Evolutionary conservation across 2,329 filamentous ascomycete genomes (phyloP), one percentile per base, ranked within the genome.

Genomic region (Apiospora pterosperma): DNA sequence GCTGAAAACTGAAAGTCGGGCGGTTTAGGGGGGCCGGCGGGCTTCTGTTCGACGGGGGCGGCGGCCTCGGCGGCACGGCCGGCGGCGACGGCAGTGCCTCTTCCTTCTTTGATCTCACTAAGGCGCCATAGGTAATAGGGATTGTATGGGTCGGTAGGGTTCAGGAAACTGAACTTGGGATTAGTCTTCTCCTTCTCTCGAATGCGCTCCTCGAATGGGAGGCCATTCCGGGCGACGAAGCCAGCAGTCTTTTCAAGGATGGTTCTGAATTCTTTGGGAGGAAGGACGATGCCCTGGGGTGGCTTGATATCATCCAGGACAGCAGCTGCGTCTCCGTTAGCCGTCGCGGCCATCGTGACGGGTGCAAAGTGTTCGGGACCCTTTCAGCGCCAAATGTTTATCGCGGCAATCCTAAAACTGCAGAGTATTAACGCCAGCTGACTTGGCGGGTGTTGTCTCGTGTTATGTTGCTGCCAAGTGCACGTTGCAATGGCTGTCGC

Each of bases 211-310:
- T 96, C 92, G 74, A 96, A 93, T 8, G 88, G 82, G 48, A 83
- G 75, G 25, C 88, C 88, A 71, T 89, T 89, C 68, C 88, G 81
- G 69, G 90, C 89, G 65, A 97, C 92, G 76, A 96, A 98, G 59
- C 93, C 93, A 62, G 96, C 95, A 14, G 95, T 97, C 81, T 97
- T 98, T 78, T 97, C 94, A 74, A 99, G 89, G 70, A 95, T 75
- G 34, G 71, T 82, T 82, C 93, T 90, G 73, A 97, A 93, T 75
- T 94, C 92, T 75, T 89, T 95, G 12, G 96, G 96, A 25, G 96
- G 96, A 63, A 97, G 85, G 64, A 97, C 92, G 68, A 97, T 85
- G 67, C 93, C 93, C 65, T 89, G 81, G 4, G 95, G 95, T 38
- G 92, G 89, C 77, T 93, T 95, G 76, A 89, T 86, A 67, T 89